A percentile compares a stretch with the other conserved stretches of the same genome.
Evolutionary conservation across 257 asterid genomes (phyloP).

Genomic region (Fraxinus cuspidata): DNA sequence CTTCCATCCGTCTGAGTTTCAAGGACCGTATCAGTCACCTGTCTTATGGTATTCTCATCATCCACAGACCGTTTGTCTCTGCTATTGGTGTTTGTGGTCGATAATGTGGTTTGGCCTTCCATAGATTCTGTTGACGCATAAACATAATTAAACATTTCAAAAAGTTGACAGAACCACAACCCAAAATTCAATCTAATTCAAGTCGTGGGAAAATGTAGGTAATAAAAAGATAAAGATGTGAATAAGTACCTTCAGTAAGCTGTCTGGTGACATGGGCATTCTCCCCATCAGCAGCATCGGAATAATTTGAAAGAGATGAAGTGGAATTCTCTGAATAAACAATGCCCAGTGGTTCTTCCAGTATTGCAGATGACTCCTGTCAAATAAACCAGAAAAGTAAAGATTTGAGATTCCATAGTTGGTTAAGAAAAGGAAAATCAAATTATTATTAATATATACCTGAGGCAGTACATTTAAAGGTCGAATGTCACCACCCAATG

Average conservation of each 20-base stretch:
- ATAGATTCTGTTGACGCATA: conserved; percentile 31
- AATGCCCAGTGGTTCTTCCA: conserved; percentile 66
- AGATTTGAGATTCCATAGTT: conserved; percentile 24
- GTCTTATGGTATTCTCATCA: conserved; percentile 51
- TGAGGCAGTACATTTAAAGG: conserved; percentile 63
- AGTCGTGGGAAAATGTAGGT: conserved; percentile 10
- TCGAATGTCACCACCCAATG: conserved; percentile 52
- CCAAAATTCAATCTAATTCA: conserved; percentile 11
- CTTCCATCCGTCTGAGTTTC: conserved; percentile 32
- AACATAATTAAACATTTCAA: background rate
- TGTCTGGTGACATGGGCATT: conserved; percentile 64
- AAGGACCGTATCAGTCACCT: conserved; percentile 44
- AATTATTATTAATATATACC: conserved; percentile 31
- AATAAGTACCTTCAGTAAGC: conserved; percentile 68
- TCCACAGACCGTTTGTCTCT: conserved; percentile 32
- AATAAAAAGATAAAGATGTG: background rate
- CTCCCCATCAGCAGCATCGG: conserved; percentile 42
- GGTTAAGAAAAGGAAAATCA: background rate
- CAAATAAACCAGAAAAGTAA: conserved; percentile 27
- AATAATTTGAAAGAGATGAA: conserved; percentile 36
- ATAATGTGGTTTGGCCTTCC: conserved; percentile 36
- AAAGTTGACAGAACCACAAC: conserved; percentile 6
- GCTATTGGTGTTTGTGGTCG: conserved; percentile 22
- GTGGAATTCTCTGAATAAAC: conserved; percentile 55
- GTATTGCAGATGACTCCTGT: conserved; percentile 60